Conservation (phyloP, 345 rosid genomes). For the Linum usitatissimum region DNA sequence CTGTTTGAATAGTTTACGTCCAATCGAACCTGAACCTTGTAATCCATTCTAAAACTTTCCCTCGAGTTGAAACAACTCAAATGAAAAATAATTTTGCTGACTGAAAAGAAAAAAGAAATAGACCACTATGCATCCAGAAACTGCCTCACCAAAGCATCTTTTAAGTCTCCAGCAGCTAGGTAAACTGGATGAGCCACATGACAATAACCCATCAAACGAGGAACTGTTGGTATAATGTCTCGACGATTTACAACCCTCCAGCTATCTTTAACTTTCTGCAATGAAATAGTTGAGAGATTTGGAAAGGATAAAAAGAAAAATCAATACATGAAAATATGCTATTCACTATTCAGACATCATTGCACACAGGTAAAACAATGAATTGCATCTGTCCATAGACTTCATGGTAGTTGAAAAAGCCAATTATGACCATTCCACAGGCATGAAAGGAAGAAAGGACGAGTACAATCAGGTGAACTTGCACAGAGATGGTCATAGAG, state of each 20-base stretch:
- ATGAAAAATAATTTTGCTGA: neutral
- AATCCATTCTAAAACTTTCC: neutral
- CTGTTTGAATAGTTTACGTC: too few relatives aligned
- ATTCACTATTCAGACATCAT: neutral
- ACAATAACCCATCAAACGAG: conserved; percentile 94
- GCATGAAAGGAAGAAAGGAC: neutral
- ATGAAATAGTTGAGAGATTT: neutral
- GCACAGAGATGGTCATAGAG: neutral
- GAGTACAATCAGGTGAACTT: neutral
- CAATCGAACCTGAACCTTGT: too few relatives aligned
- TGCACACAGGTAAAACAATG: neutral
- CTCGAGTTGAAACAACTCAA: neutral
- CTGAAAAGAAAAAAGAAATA: neutral
- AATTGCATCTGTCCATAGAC: neutral
- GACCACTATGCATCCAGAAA: neutral
- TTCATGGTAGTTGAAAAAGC: neutral
- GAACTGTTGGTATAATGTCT: conserved; percentile 95
- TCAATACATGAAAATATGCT: neutral
- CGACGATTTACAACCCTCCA: conserved; percentile 96
- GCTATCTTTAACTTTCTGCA: conserved; percentile 84
- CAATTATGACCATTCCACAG: conserved; percentile 1
- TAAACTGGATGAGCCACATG: conserved; percentile 91
- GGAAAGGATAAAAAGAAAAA: too few relatives aligned
- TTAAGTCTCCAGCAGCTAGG: conserved; percentile 57
- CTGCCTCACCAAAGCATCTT: conserved; percentile 48